Evolutionary conservation across 768 basidiomycete species (phyloP), one percentile per base, ranked within the genome.

Genomic region (Lyophyllum semitale): DNA sequence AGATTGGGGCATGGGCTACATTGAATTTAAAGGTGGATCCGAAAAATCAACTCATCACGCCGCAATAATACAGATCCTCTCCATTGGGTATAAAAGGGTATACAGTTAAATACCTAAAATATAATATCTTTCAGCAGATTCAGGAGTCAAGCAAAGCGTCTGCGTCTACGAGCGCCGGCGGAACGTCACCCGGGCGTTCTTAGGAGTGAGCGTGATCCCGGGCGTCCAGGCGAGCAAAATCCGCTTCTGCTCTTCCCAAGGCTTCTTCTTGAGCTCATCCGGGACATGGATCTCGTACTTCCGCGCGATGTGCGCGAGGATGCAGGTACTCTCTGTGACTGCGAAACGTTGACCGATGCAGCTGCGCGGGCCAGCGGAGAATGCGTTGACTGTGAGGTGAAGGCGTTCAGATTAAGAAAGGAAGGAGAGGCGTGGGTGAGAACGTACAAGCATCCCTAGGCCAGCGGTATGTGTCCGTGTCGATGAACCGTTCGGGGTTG

Each of bases 331-430:
- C 59, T 81, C 77, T 3, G 75, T 66, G 4, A 75, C 57, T 1
- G 81, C 75, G 46, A 82, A 81, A 3, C 77, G 75, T 53, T 80
- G 77, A 0, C 81, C 82, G 25, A 83, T 76, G 58, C 81, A 82
- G 20, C 70, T 73, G 15, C 81, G 70, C 1, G 73, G 66, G 12
- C 82, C 80, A 0, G 63, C 66, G 5, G 77, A 75, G 62, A 84
- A 83, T 0, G 78, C 73, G 25, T 77, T 27, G 61, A 76, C 78
- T 77, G 33, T 20, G 44, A 38, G 3, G 27, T 11, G 20, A 9
- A 1, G 23, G 9, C 3, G n/a, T 8, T 25, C 3, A 40, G 18
- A 18, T 52, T 9, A 48, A 46, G 23, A 11, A 20, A 8, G 25
- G 27, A 35, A 43, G 22, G 18, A 22, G 22, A 27, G 40, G 47